Percentiles rank a stretch among this genome's conserved stretches.
phyloP scores from a whole-genome alignment of 108 stramenopile species.

The Nitzschia sp. region DNA sequence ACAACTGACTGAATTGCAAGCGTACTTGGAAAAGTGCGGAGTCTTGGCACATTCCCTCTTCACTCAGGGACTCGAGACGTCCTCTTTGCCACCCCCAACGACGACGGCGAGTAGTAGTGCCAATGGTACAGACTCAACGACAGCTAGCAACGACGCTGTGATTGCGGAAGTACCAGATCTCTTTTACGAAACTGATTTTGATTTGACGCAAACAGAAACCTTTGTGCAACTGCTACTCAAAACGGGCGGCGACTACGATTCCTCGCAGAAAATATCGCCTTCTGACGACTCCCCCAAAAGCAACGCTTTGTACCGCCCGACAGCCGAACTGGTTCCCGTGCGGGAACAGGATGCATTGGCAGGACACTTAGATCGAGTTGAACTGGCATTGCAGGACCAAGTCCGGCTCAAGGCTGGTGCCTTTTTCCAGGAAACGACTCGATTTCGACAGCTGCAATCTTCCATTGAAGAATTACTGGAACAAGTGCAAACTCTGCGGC shows the following conservation, averaged over 20 bases:
- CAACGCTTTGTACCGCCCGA: slow-evolving; percentile 38
- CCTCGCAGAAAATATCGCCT: background rate
- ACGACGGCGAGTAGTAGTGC: background rate
- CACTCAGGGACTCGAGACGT: slow-evolving; percentile 25
- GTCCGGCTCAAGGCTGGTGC: slow-evolving; percentile 71
- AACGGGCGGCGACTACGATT: slow-evolving; percentile 39
- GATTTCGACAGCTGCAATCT: slow-evolving; percentile 74
- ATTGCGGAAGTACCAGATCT: slow-evolving; percentile 55
- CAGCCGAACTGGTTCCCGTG: slow-evolving; percentile 57
- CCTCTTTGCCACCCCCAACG: background rate
- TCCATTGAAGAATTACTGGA: slow-evolving; percentile 62
- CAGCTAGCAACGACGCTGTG: slow-evolving; percentile 7
- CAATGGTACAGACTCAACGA: background rate
- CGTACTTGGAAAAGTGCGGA: slow-evolving; percentile 46
- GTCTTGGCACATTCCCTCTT: slow-evolving; percentile 43
- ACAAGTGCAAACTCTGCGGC: slow-evolving; percentile 63
- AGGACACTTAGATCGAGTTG: slow-evolving; percentile 74
- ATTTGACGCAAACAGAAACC: slow-evolving; percentile 78
- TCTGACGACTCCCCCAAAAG: background rate
- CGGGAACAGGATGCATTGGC: slow-evolving; percentile 71
- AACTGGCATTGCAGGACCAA: slow-evolving; percentile 78
- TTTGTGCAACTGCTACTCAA: slow-evolving; percentile 68
- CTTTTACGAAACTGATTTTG: slow-evolving; percentile 74
- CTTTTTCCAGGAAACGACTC: slow-evolving; percentile 88
- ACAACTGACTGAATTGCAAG: slow-evolving; percentile 30